Percentiles rank a stretch among this genome's conserved stretches.
These are phyloP conservation scores for Cryptosporidium viatorum DNA, from an alignment of 169 alveolate genomes.

Conservation along the genomic window DNA sequence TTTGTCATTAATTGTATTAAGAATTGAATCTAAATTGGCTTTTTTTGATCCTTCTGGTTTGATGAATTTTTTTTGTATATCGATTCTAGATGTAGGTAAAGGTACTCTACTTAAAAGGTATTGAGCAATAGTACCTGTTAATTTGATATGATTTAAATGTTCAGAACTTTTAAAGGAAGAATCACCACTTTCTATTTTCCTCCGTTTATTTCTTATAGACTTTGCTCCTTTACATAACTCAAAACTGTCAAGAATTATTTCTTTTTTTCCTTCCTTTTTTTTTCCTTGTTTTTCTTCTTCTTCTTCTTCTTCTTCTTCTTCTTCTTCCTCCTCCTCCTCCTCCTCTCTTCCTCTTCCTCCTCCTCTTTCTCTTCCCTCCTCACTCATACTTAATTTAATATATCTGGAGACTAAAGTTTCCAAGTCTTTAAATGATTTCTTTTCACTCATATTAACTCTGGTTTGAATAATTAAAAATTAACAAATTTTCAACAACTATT, in stretches of 20 bases:
- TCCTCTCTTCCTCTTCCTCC: not conserved
- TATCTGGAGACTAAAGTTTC: constrained; percentile 4
- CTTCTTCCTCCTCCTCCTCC: not conserved
- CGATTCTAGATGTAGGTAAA: constrained; percentile 51
- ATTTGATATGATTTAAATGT: not conserved
- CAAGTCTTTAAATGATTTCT: not conserved
- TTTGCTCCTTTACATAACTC: constrained; percentile 6
- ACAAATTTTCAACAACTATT: not conserved
- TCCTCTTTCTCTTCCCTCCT: not conserved
- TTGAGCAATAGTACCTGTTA: constrained; percentile 34
- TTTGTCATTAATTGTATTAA: constrained; percentile 16
- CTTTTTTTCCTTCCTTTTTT: not conserved
- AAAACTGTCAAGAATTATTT: not conserved
- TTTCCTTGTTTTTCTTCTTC: too few relatives aligned
- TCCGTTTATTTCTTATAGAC: constrained; percentile 1
- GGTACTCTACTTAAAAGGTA: constrained; percentile 65
- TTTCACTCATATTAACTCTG: not conserved
- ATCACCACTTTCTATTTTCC: not conserved
- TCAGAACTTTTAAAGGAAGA: not conserved
- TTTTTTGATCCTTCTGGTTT: constrained; percentile 24
- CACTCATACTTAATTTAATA: not conserved
- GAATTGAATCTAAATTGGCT: constrained; percentile 29
- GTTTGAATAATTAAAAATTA: too few relatives aligned
- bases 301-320: too few relatives aligned
- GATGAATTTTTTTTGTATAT: constrained; percentile 42